Evolutionary conservation across 176 grass and related monocot genomes (phyloP), one percentile per base, ranked within the genome.

Genomic region (Phoenix roebelenii): DNA sequence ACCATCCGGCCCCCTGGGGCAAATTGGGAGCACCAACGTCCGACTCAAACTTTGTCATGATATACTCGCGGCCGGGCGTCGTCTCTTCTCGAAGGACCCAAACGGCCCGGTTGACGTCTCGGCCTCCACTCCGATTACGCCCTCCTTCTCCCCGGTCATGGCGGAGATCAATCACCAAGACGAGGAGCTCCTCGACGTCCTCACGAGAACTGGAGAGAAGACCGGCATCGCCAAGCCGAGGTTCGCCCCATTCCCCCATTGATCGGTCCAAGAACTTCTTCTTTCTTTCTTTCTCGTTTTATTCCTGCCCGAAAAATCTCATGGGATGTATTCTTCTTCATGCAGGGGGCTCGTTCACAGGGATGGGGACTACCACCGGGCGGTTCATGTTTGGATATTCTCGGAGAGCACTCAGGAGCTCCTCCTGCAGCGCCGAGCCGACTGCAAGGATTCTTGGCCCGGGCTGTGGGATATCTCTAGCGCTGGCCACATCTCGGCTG

Each of bases 391-490:
- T 29, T 97, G 87, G 87, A 91, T 97, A 66, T 91, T 91, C 78
- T 65, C 74, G 20, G 91, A 90, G 83, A 87, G 72, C 70, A 96
- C 91, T 23, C 56, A 84, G 52, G 91, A 90, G 77, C 80, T 96
- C 39, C 79, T 96, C 35, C 61, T 96, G 25, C 91, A 96, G 77
- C 80, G 75, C 58, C 83, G 91, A 26, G 74, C 86, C 39, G 89
- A 85, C 58, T 84, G 91, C 72, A 96, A 90, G 83, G 92, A 87
- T 62, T 90, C 92, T 49, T 96, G 92, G 92, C 92, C 92, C 12
- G 86, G 80, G 10, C 75, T 62, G 71, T 96, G 92, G 92, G 92
- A 96, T 55, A 85, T 88, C 68, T 96, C 92, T 55, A 90, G 83
- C 73, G 81, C 87, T 1, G 91, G 86, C 10, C 91, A 96, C 66